Evolutionary conservation across 2,329 filamentous ascomycete genomes (phyloP), one percentile per base, ranked within the genome.

Genomic region (Raffaelea arxii): DNA sequence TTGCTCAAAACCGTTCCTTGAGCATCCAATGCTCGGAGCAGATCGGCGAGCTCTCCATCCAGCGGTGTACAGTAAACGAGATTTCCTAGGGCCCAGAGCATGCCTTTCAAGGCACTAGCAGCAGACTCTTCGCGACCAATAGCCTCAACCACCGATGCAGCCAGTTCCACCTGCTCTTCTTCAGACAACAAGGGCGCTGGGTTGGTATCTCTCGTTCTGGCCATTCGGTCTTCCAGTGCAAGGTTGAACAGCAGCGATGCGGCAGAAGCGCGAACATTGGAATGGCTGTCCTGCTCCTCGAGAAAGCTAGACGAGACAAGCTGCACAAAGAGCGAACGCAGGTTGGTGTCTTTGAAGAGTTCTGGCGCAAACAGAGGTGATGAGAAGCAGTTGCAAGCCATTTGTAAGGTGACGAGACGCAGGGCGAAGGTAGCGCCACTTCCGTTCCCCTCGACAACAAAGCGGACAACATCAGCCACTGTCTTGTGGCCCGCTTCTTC

Each of bases 231-330:
- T 2, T 80, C 75, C 0, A 81, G 69, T 0, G 86, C 76, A 0
- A 97, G 65, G 54, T 97, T 96, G 68, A 89, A 92, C 1, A 90
- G 77, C 3, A 97, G 71, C 2, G 84, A 87, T 0, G 90, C 81
- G 0, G 90, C 86, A 2, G 89, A 86, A 3, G 91, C 84, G 37
- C 90, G 80, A 2, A 91, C 76, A 46, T 81, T 88, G 40, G 73
- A 72, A 55, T 92, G 81, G 41, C 75, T 75, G 25, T 81, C 78
- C n/a, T n/a, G n/a, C n/a, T n/a, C n/a, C 55, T 95, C 89, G 1
- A 96, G 73, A 23, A 97, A 80, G 51, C 83, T 87, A 2, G 80
- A 78, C 0, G 86, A 85, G 19, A 92, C 74, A 14, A 96, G 72
- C 49, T 77, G 70, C 2, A 85, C 79, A 24, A 91, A 67, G 0